phyloP scores from a whole-genome alignment of 352 stramenopile species.

The Phytopythium vexans region DNA sequence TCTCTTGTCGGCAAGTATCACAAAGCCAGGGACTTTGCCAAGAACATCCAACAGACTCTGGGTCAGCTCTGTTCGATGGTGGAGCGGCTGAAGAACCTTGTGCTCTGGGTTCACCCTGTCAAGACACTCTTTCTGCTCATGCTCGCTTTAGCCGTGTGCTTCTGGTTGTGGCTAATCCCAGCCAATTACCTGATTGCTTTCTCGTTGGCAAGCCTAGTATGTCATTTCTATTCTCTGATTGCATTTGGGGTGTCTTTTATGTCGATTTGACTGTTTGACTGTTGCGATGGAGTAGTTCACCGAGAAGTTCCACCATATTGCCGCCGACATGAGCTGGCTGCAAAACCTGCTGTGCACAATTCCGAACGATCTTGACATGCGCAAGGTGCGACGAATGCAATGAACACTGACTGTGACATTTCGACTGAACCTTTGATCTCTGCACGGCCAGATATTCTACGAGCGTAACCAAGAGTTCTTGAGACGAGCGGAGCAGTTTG shows the following conservation, averaged over 20 bases:
- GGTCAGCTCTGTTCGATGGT: slow-evolving; percentile 22
- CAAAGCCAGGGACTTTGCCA: slow-evolving; percentile 33
- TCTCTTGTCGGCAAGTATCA: slow-evolving; percentile 37
- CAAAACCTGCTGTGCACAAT: slow-evolving; percentile 33
- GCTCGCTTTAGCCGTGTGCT: slow-evolving; percentile 1
- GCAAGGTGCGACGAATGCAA: slow-evolving; percentile 8
- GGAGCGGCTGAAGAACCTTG: slow-evolving; percentile 32
- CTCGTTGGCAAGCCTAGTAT: slow-evolving; percentile 17
- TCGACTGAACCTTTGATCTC: not conserved
- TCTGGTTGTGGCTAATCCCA: slow-evolving; percentile 21
- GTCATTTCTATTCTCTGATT: not conserved
- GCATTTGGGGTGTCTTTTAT: not conserved
- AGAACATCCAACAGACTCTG: slow-evolving; percentile 31
- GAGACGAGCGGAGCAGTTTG: slow-evolving; percentile 22
- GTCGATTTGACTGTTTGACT: not conserved
- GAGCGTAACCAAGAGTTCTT: slow-evolving; percentile 27
- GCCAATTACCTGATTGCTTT: slow-evolving; percentile 23
- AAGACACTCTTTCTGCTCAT: slow-evolving; percentile 25
- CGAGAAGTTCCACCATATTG: slow-evolving; percentile 24
- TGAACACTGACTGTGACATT: not conserved
- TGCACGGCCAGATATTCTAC: slow-evolving; percentile 22
- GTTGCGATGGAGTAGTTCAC: slow-evolving; percentile 22
- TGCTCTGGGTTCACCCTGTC: slow-evolving; percentile 31
- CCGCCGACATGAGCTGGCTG: slow-evolving; percentile 22
- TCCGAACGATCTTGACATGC: slow-evolving; percentile 30